Percentiles rank a stretch among this genome's conserved stretches.
Conservation (phyloP, 176 grass and related monocot genomes). For the Aegilops bicornis region DNA sequence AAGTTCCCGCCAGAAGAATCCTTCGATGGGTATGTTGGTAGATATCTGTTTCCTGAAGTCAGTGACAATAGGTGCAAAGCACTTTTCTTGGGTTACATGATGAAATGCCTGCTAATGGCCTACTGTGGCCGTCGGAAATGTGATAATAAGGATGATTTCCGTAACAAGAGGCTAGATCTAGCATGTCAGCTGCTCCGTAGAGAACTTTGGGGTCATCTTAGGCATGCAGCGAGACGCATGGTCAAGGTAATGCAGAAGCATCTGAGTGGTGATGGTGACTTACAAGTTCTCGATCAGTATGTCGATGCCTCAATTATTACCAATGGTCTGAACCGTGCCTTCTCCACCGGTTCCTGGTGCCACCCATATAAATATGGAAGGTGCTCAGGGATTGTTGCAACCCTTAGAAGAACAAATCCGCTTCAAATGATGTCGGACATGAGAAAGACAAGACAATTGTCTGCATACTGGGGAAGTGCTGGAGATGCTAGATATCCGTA, state of each 20-base stretch:
- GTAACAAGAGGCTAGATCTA: slow-evolving; percentile 81
- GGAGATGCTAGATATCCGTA: slow-evolving; percentile 95
- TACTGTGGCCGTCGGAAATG: slow-evolving; percentile 67
- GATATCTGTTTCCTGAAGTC: slow-evolving; percentile 61
- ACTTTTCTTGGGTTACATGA: slow-evolving; percentile 79
- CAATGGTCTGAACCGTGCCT: slow-evolving; percentile 74
- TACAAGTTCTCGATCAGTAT: slow-evolving; percentile 55
- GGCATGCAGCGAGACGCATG: slow-evolving; percentile 56
- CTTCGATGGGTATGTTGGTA: slow-evolving; percentile 71
- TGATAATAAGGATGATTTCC: slow-evolving; percentile 89
- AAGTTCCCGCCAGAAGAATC: slow-evolving; percentile 70
- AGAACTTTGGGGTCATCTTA: slow-evolving; percentile 68
- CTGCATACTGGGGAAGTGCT: slow-evolving; percentile 59
- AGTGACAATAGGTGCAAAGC: slow-evolving; percentile 57
- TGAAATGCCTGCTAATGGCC: slow-evolving; percentile 76
- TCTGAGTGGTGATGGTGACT: slow-evolving; percentile 57
- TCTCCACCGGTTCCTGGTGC: slow-evolving; percentile 76
- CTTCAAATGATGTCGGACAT: slow-evolving; percentile 78
- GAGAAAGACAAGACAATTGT: slow-evolving; percentile 73
- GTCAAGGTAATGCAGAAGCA: slow-evolving; percentile 79
- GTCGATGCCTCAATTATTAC: slow-evolving; percentile 69
- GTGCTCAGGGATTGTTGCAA: slow-evolving; percentile 71
- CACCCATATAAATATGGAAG: slow-evolving; percentile 62
- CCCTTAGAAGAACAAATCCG: slow-evolving; percentile 73
- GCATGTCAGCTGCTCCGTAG: slow-evolving; percentile 64